Base-by-base conservation (phyloP, 2,329 filamentous ascomycete species). In the Xylaria sp. region DNA sequence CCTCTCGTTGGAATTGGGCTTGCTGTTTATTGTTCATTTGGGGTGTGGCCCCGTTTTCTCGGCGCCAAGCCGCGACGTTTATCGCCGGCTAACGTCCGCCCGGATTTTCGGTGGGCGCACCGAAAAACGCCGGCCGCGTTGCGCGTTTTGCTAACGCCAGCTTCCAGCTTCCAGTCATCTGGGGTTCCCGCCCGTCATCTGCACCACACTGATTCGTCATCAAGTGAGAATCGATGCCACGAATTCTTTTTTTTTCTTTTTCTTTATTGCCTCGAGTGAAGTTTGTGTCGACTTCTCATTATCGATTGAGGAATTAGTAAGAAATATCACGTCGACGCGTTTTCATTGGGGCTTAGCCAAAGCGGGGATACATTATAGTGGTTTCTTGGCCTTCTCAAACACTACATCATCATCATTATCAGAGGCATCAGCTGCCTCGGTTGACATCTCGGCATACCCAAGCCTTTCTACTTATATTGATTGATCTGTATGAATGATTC, bases 21-120 rank as follows among this genome's bases (percentile, higher is more conserved):
- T 64, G 18, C 10, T 56, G 39, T 18, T 12, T 15, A 15, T 15
- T 39, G 36, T 13, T 5, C 15, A 6, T 39, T 13, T 41, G 53
- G 61, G 15, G n/a, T 48, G 61, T 48, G 61, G 36, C 30, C 53
- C 66, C 59, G 58, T 48, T 60, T 25, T 57, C 64, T 64, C 67
- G 57, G 60, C 67, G 67, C 67, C 67, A 69, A 69, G 67, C 59
- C 25, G 45, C 43, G 18, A 57, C 46, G 34, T 45, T 25, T 60
- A 48, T 61, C 39, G 39, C 55, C 36, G 36, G 55, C 36, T 30
- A 45, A 45, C 28, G 13, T 45, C 55, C 39, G 55, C 55, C 55
- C 57, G 28, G 59, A n/a, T 6, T n/a, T n/a, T 28, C 28, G 59
- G 45, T 18, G 25, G 34, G 32, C 13, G n/a, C 20, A 7, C 18